A percentile compares a stretch with the other conserved stretches of the same genome.
These are phyloP conservation scores for Coemansia sp. DNA, from an alignment of 192 early-diverging fungal species.

Conservation along the genomic window DNA sequence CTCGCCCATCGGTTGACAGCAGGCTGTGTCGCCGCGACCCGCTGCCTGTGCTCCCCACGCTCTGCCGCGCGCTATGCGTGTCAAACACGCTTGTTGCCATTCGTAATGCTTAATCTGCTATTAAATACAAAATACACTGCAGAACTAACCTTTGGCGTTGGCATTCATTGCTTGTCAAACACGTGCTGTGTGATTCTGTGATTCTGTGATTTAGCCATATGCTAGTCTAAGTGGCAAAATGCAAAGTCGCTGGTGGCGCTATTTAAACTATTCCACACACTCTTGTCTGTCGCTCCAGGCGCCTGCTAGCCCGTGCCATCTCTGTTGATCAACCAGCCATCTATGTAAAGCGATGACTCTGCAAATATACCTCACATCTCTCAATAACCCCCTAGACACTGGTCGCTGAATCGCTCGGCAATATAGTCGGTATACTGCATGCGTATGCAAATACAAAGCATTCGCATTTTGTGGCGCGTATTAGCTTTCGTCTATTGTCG, in stretches of 20 bases:
- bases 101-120: background rate
- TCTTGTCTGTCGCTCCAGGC: too few species aligned
- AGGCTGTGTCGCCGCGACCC: slow-evolving; percentile 48
- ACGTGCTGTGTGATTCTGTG: background rate
- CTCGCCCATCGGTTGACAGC: slow-evolving; percentile 18
- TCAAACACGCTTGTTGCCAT: slow-evolving; percentile 19
- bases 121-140: background rate
- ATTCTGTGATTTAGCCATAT: background rate
- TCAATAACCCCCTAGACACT: too few species aligned
- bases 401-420: too few species aligned
- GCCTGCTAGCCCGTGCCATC: too few species aligned
- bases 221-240: too few species aligned
- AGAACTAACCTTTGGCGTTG: too few species aligned
- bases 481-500: slow-evolving; percentile 46
- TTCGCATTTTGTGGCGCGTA: slow-evolving; percentile 5
- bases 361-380: too few species aligned
- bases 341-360: too few species aligned
- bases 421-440: background rate
- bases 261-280: background rate
- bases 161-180: too few species aligned
- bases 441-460: background rate
- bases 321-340: too few species aligned
- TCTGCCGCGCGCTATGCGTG: slow-evolving; percentile 15
- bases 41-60: slow-evolving; percentile 27
- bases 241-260: background rate